Percentiles rank a stretch among this genome's conserved stretches.
Conservation (phyloP, 2,329 filamentous ascomycete genomes). For the Cladophialophora carrionii region DNA sequence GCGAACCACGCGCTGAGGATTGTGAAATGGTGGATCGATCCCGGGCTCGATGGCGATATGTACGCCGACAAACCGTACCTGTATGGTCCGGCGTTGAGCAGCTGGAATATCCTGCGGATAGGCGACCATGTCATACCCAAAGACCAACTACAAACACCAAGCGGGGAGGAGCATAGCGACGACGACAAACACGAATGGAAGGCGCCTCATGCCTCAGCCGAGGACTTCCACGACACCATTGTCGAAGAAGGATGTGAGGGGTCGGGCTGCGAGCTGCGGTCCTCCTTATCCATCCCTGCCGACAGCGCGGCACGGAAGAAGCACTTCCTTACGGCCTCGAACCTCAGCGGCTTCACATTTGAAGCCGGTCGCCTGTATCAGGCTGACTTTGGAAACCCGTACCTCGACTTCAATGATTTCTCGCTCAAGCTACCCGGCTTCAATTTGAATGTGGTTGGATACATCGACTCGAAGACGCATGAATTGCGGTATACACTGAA, state of each 20-base stretch:
- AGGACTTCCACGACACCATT: constrained; percentile 55
- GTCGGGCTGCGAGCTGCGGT: constrained; percentile 54
- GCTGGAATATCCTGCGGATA: constrained; percentile 75
- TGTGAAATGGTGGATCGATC: constrained; percentile 89
- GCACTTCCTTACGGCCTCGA: constrained; percentile 61
- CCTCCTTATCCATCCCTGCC: constrained; percentile 56
- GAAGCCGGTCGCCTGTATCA: constrained; percentile 64
- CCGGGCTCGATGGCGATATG: constrained; percentile 84
- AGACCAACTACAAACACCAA: not conserved
- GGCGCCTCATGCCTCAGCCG: constrained; percentile 35
- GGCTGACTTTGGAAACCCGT: constrained; percentile 85
- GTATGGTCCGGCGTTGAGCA: constrained; percentile 78
- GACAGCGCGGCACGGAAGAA: constrained; percentile 61
- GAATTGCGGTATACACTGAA: constrained; percentile 89
- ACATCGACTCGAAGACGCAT: constrained; percentile 70
- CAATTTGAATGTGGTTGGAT: constrained; percentile 44
- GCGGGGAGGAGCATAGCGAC: not conserved
- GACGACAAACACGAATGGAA: constrained; percentile 34
- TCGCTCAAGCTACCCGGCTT: constrained; percentile 47
- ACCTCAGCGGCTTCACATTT: constrained; percentile 63
- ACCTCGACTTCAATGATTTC: constrained; percentile 76
- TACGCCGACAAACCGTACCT: constrained; percentile 85
- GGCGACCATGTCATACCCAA: constrained; percentile 30
- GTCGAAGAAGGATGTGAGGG: constrained; percentile 70
- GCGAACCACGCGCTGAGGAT: constrained; percentile 83